These are phyloP conservation scores for Acanthamoeba royreba DNA, from an alignment of 208 protist species.

Conservation along the genomic window DNA sequence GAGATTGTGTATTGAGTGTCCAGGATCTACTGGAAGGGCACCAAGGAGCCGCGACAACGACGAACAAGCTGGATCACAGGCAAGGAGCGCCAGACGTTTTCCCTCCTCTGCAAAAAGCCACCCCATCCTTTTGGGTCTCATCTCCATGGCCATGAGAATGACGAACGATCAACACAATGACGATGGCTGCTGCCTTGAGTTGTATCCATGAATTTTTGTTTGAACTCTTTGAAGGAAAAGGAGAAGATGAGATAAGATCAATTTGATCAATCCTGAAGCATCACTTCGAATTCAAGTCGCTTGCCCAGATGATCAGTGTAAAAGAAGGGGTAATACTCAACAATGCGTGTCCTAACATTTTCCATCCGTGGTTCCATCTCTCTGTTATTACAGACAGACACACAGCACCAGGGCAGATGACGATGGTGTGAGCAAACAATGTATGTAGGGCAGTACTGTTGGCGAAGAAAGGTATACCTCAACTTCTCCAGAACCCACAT, in stretches of 20 bases:
- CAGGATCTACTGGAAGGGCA: conserved; percentile 1
- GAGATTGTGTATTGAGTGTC: background rate
- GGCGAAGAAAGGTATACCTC: background rate
- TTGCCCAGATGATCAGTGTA: background rate
- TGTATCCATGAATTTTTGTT: too few relatives aligned
- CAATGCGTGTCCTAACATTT: background rate
- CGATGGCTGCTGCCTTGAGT: too few relatives aligned
- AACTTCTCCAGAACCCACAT: background rate
- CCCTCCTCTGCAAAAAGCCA: conserved; percentile 3
- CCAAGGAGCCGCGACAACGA: background rate
- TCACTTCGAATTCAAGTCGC: background rate
- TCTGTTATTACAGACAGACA: background rate
- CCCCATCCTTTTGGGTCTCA: too few relatives aligned
- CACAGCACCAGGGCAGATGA: too few relatives aligned
- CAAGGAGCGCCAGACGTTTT: background rate
- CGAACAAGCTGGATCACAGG: background rate
- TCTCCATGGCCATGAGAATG: too few relatives aligned
- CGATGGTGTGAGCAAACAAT: too few relatives aligned
- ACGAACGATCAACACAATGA: too few relatives aligned
- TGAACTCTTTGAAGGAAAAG: too few relatives aligned
- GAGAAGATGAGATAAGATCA: too few relatives aligned
- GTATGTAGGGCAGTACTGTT: too few relatives aligned
- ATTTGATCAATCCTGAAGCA: background rate
- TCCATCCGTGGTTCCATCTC: background rate
- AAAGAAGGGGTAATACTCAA: background rate